Evolutionary conservation across 2,329 filamentous ascomycete genomes (phyloP).

Genomic region (Pseudogymnoascus pannorum): DNA sequence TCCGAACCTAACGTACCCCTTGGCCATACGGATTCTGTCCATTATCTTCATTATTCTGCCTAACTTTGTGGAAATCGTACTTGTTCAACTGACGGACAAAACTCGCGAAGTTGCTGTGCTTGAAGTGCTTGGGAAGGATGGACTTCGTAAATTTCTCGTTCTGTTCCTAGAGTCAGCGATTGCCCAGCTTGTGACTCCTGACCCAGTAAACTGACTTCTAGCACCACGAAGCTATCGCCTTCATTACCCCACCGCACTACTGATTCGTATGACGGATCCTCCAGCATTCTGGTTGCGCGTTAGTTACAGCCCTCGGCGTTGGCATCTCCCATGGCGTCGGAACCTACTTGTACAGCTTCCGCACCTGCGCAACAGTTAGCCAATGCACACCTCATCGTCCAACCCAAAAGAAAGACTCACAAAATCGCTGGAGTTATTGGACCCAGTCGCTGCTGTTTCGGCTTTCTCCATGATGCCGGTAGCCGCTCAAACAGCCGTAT

Average conservation of each 20-base stretch:
- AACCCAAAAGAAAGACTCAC: slow-evolving; percentile 48
- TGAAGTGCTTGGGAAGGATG: slow-evolving; percentile 96
- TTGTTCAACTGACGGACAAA: slow-evolving; percentile 96
- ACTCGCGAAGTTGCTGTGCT: slow-evolving; percentile 97
- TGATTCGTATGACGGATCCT: slow-evolving; percentile 84
- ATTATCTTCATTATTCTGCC: slow-evolving; percentile 81
- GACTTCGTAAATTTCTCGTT: slow-evolving; percentile 98
- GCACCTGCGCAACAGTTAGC: slow-evolving; percentile 55
- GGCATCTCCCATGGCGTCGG: slow-evolving; percentile 9
- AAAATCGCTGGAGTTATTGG: slow-evolving; percentile 92
- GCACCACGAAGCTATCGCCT: slow-evolving; percentile 91
- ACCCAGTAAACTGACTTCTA: slow-evolving; percentile 62
- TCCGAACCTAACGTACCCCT: slow-evolving; percentile 48
- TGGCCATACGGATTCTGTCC: slow-evolving; percentile 74
- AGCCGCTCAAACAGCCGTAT: background rate
- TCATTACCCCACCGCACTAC: slow-evolving; percentile 95
- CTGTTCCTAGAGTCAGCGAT: slow-evolving; percentile 40
- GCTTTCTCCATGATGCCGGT: slow-evolving; percentile 26
- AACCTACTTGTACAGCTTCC: slow-evolving; percentile 92
- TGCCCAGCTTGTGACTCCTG: background rate
- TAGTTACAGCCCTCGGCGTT: slow-evolving; percentile 27
- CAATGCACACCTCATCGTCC: slow-evolving; percentile 5
- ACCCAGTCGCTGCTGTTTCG: slow-evolving; percentile 27
- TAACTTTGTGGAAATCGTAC: slow-evolving; percentile 97
- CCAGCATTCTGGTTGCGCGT: slow-evolving; percentile 69